A percentile compares a stretch with the other conserved stretches of the same genome.
These are phyloP conservation scores for Barnettozyma siamensis DNA, from an alignment of 805 yeast genomes.

Conservation along the genomic window DNA sequence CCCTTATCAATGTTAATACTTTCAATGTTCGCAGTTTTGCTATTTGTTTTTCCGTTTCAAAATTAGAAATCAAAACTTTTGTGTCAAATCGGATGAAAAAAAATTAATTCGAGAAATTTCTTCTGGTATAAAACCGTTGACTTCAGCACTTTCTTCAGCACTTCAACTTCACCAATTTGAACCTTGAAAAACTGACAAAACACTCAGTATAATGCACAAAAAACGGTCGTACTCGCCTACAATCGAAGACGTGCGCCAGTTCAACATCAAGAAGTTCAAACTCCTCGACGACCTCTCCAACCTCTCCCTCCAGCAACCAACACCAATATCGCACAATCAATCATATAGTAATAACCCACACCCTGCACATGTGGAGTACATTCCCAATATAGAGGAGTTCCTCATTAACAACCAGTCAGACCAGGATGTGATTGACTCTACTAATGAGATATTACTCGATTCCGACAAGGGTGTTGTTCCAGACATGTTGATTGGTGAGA, in stretches of 20 bases:
- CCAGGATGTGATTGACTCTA: slow-evolving; percentile 9
- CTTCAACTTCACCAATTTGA: no score
- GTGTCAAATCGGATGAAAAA: neutral
- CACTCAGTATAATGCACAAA: neutral
- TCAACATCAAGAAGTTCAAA: slow-evolving; percentile 29
- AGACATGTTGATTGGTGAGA: neutral
- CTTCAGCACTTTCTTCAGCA: no score
- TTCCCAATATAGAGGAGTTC: slow-evolving; percentile 16
- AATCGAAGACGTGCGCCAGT: slow-evolving; percentile 18
- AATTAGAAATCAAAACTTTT: neutral
- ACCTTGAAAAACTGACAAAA: no score
- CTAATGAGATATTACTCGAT: slow-evolving; percentile 6
- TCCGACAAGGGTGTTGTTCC: neutral
- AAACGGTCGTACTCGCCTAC: slow-evolving; percentile 15
- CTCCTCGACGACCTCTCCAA: slow-evolving; percentile 28
- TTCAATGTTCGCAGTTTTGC: neutral
- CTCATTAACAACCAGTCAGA: slow-evolving; percentile 15
- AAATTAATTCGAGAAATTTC: neutral
- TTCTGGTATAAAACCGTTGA: no score
- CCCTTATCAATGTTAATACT: neutral
- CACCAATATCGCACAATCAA: no score
- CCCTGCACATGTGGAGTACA: slow-evolving; percentile 6
- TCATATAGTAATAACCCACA: neutral
- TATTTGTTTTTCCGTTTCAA: neutral
- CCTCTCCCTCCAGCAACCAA: slow-evolving; percentile 15